These are phyloP conservation scores for Boletus pseudo-olivaceus DNA, from an alignment of 768 basidiomycete species.

Conservation along the genomic window DNA sequence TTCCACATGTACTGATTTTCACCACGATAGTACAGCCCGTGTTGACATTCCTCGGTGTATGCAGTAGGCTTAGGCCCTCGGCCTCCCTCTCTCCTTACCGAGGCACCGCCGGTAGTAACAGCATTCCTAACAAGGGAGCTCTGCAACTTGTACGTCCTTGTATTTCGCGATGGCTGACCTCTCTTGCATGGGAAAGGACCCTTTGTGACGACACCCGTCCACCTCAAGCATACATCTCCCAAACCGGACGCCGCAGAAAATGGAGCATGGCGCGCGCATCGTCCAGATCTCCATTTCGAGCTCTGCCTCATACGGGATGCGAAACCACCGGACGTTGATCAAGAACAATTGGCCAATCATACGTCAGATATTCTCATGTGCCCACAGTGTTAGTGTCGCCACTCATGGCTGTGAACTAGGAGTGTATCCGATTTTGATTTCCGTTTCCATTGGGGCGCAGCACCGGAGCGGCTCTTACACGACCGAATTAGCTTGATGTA, in stretches of 20 bases:
- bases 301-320: not conserved
- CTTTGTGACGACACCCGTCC: not conserved
- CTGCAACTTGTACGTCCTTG: not conserved
- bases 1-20: not conserved
- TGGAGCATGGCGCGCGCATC: not conserved
- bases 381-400: not conserved
- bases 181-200: not conserved
- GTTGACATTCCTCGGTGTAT: not conserved
- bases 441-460: not conserved
- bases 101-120: not conserved
- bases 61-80: not conserved
- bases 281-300: not conserved
- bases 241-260: not conserved
- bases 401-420: not conserved
- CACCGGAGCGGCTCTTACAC: not conserved
- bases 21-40: not conserved
- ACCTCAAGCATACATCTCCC: not conserved
- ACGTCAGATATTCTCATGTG: not conserved
- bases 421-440: not conserved
- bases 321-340: not conserved
- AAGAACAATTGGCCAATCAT: not conserved
- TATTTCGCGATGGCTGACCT: not conserved
- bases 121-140: not conserved
- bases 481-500: not conserved
- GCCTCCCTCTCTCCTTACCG: not conserved